These are phyloP conservation scores for Fusarium cyanostomum DNA, from an alignment of 2,329 filamentous ascomycete species.

Conservation along the genomic window DNA sequence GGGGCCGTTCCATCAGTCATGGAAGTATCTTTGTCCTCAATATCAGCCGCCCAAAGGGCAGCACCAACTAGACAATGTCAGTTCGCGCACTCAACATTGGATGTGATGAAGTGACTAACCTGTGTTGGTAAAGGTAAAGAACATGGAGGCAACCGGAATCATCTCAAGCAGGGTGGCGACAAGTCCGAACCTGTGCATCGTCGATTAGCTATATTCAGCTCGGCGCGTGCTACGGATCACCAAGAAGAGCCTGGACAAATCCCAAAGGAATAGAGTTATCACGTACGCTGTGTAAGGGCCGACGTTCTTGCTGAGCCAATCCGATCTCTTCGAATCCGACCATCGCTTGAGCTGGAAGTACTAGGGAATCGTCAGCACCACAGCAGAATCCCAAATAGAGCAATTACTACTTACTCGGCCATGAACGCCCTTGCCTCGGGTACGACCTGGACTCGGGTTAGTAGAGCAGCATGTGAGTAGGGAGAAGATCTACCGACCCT, in stretches of 20 bases:
- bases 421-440: conserved; percentile 60
- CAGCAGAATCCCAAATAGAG: background rate
- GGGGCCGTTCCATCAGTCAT: conserved; percentile 64
- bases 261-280: background rate
- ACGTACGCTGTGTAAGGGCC: conserved; percentile 84
- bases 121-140: conserved; percentile 91
- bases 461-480: background rate
- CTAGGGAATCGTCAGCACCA: conserved; percentile 49
- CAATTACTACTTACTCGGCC: conserved; percentile 58
- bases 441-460: conserved; percentile 51
- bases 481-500: conserved; percentile 59
- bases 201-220: conserved; percentile 17
- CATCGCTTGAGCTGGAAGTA: conserved; percentile 95
- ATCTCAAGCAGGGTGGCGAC: conserved; percentile 85
- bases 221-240: conserved; percentile 5
- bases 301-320: conserved; percentile 75
- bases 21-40: conserved; percentile 67
- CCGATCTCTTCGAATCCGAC: conserved; percentile 69
- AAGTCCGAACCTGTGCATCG: conserved; percentile 69
- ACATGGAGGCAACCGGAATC: conserved; percentile 81
- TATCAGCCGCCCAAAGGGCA: conserved; percentile 92
- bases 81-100: background rate
- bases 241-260: background rate
- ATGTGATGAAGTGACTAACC: conserved; percentile 52
- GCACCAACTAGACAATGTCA: conserved; percentile 72